These are phyloP conservation scores for Calonectria pteridis DNA, from an alignment of 2,329 filamentous ascomycete genomes.

Conservation along the genomic window DNA sequence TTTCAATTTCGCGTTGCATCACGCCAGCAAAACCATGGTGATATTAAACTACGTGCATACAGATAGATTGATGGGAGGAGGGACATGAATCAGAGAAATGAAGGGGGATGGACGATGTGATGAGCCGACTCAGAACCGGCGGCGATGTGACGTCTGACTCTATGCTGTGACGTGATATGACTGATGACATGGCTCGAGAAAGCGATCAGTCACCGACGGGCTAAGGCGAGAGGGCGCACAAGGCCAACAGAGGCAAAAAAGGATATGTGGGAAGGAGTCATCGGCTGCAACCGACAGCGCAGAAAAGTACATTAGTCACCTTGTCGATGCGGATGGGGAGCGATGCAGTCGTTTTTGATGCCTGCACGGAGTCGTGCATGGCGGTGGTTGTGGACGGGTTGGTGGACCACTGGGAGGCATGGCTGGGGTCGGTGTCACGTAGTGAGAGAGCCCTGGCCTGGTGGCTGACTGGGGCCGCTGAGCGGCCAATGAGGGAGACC, in stretches of 20 bases:
- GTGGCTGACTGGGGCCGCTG: slow-evolving; percentile 17
- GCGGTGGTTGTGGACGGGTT: slow-evolving; percentile 18
- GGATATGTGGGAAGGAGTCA: not conserved
- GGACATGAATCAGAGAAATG: not conserved
- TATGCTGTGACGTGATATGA: slow-evolving; percentile 12
- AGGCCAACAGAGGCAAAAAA: not conserved
- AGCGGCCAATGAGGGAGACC: slow-evolving; percentile 21
- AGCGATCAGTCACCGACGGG: slow-evolving; percentile 3
- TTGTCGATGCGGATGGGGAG: slow-evolving; percentile 2
- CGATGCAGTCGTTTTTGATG: not conserved
- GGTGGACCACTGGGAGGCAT: slow-evolving; percentile 7
- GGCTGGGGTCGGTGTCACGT: not conserved
- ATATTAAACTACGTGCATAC: not conserved
- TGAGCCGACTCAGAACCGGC: slow-evolving; percentile 8
- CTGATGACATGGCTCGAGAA: not conserved
- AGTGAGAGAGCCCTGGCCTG: not conserved
- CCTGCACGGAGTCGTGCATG: not conserved
- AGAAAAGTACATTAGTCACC: not conserved
- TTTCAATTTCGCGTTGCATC: slow-evolving; percentile 7
- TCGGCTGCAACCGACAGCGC: not conserved
- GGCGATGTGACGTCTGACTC: slow-evolving; percentile 18
- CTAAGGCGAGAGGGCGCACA: not conserved
- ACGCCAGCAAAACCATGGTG: not conserved
- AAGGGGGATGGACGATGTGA: not conserved
- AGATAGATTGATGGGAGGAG: not conserved